These are phyloP conservation scores for Suhomyces pyralidae DNA, from an alignment of 805 yeast genomes.

Conservation along the genomic window DNA sequence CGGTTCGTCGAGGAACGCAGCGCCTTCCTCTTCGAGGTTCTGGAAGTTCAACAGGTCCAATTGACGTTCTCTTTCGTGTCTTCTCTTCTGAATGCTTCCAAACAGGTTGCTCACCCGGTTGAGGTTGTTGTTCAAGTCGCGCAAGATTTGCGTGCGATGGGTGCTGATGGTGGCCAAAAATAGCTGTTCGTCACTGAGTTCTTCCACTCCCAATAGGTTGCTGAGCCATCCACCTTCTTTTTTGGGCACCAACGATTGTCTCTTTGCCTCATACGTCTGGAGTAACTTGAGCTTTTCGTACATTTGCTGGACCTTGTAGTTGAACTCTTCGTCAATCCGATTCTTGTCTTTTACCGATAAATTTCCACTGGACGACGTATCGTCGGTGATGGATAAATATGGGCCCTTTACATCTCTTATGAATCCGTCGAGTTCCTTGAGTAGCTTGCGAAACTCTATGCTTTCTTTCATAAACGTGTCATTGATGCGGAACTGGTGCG, in stretches of 20 bases:
- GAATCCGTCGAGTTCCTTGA: slow-evolving; percentile 32
- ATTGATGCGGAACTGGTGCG: slow-evolving; percentile 13
- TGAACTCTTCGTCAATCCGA: slow-evolving; percentile 53
- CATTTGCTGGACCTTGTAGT: slow-evolving; percentile 49
- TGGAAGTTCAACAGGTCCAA: slow-evolving; percentile 38
- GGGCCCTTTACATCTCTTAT: slow-evolving; percentile 30
- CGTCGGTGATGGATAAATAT: slow-evolving; percentile 25
- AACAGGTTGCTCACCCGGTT: slow-evolving; percentile 43
- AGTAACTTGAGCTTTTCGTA: slow-evolving; percentile 49
- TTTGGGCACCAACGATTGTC: slow-evolving; percentile 25
- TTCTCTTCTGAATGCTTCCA: slow-evolving; percentile 47
- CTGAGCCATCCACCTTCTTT: slow-evolving; percentile 5
- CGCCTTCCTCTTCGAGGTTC: slow-evolving; percentile 33
- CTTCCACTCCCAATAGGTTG: slow-evolving; percentile 29
- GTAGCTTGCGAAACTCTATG: slow-evolving; percentile 28
- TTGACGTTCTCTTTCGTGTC: slow-evolving; percentile 41
- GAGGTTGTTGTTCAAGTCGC: slow-evolving; percentile 45
- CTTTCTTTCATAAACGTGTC: slow-evolving; percentile 45
- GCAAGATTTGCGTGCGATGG: slow-evolving; percentile 49
- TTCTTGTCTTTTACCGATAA: slow-evolving; percentile 50
- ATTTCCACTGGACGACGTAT: slow-evolving; percentile 11
- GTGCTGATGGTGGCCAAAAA: slow-evolving; percentile 37
- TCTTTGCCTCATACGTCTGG: slow-evolving; percentile 50
- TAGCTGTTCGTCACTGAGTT: slow-evolving; percentile 31
- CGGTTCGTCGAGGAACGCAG: background rate